Conservation (phyloP, 768 basidiomycete species). For the Termitomyces sp. region DNA sequence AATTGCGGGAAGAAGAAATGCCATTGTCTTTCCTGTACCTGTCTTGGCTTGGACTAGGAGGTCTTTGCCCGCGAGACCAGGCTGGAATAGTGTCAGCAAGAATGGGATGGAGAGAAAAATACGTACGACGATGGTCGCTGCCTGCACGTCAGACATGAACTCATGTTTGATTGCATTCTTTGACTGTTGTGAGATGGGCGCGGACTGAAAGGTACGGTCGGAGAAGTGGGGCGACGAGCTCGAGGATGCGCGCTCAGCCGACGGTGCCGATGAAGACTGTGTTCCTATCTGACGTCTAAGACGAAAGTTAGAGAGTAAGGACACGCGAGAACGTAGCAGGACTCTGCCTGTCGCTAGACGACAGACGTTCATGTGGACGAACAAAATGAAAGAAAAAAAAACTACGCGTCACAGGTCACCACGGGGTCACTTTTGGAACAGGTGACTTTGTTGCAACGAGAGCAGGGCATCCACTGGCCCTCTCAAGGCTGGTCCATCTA, state of each 20-base stretch:
- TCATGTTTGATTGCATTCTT: slow-evolving; percentile 39
- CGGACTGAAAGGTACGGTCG: slow-evolving; percentile 23
- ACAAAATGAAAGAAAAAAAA: too few species aligned
- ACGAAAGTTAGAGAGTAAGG: neutral
- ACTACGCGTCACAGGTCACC: too few species aligned
- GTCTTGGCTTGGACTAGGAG: slow-evolving; percentile 52
- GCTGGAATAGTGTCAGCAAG: slow-evolving; percentile 17
- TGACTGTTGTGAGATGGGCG: slow-evolving; percentile 32
- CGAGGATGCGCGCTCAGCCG: neutral
- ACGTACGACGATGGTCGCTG: slow-evolving; percentile 38
- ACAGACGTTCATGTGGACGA: neutral
- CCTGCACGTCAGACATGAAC: slow-evolving; percentile 45
- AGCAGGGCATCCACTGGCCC: too few species aligned
- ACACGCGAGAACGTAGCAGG: neutral
- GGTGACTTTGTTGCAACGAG: too few species aligned
- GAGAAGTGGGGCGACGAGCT: slow-evolving; percentile 22
- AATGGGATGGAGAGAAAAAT: neutral
- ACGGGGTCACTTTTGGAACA: too few species aligned
- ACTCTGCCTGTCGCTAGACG: neutral
- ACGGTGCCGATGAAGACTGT: neutral
- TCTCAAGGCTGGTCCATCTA: too few species aligned
- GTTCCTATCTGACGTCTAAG: neutral
- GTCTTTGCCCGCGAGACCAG: slow-evolving; percentile 36
- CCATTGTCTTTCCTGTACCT: slow-evolving; percentile 48
- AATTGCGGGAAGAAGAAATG: slow-evolving; percentile 71